Evolutionary conservation across 345 rosid species (phyloP).

Genomic region (Aegle marmelos): DNA sequence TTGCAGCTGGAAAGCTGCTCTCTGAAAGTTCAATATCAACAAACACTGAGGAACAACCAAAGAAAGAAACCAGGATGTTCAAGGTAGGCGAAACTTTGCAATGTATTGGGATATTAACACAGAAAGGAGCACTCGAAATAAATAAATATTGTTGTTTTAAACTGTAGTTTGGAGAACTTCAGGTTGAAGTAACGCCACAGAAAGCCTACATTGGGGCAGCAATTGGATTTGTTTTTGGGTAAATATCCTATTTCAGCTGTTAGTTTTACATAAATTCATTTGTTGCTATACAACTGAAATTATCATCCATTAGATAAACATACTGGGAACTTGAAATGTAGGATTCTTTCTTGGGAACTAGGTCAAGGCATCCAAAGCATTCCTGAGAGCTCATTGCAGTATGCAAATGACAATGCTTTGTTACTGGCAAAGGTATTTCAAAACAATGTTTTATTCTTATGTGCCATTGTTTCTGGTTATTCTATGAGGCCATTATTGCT

Average conservation of each 20-base stretch:
- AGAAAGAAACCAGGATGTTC: conserved; percentile 49
- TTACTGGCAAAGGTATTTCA: conserved; percentile 64
- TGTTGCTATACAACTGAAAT: background rate
- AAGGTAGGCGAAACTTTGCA: conserved; percentile 48
- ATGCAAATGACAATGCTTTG: conserved; percentile 90
- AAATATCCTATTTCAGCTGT: conserved; percentile 22
- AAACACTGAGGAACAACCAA: conserved; percentile 35
- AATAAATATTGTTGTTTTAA: background rate
- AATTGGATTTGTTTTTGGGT: conserved; percentile 71
- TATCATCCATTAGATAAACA: background rate
- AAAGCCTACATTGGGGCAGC: conserved; percentile 77
- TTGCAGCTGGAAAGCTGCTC: conserved; percentile 55
- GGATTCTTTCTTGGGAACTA: conserved; percentile 82
- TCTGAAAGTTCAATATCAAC: conserved; percentile 42
- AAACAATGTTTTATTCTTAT: background rate
- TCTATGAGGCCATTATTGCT: background rate
- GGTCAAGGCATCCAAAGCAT: conserved; percentile 66
- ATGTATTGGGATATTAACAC: conserved; percentile 2
- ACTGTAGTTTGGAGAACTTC: conserved; percentile 91
- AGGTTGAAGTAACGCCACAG: conserved; percentile 66
- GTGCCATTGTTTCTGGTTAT: conserved; percentile 1
- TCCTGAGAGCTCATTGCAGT: conserved; percentile 82
- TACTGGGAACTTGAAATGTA: conserved; percentile 27
- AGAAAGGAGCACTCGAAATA: background rate
- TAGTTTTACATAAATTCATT: background rate